Evolutionary conservation across 305 asterid species (phyloP).

Genomic region (Withania somnifera): DNA sequence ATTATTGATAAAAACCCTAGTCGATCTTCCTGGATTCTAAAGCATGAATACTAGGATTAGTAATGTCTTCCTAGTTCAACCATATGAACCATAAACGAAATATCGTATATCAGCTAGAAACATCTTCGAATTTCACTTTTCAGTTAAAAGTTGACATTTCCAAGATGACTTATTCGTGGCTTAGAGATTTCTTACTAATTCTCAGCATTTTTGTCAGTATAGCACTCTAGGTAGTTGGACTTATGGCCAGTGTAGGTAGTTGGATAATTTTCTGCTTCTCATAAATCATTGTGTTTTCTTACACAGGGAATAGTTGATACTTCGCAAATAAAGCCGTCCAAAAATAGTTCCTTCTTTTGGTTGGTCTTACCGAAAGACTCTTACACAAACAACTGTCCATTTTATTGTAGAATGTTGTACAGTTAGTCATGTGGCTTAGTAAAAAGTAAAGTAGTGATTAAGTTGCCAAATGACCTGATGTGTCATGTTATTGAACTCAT

Average conservation of each 20-base stretch:
- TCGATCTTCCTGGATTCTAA: constrained; percentile 75
- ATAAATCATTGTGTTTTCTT: not conserved
- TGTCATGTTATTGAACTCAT: too few relatives aligned
- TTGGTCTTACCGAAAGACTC: not conserved
- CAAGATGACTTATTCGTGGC: not conserved
- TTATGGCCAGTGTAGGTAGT: not conserved
- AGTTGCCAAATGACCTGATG: too few relatives aligned
- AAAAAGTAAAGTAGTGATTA: too few relatives aligned
- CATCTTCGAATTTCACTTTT: not conserved
- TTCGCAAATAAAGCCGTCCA: not conserved
- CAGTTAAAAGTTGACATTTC: not conserved
- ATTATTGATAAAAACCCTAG: constrained; percentile 47
- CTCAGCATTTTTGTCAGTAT: not conserved
- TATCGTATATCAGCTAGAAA: not conserved
- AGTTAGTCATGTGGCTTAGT: too few relatives aligned
- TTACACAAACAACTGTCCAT: too few relatives aligned
- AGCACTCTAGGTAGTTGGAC: not conserved
- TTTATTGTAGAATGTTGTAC: too few relatives aligned
- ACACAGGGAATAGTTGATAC: not conserved
- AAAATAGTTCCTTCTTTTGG: not conserved
- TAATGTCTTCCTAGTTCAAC: not conserved
- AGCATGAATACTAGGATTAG: constrained; percentile 53
- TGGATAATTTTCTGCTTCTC: not conserved
- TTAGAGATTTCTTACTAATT: not conserved
- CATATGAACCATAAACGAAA: not conserved